A percentile compares a stretch with the other conserved stretches of the same genome.
phyloP scores from a whole-genome alignment of 140 eudicot species.

The Erigeron philadelphicus region DNA sequence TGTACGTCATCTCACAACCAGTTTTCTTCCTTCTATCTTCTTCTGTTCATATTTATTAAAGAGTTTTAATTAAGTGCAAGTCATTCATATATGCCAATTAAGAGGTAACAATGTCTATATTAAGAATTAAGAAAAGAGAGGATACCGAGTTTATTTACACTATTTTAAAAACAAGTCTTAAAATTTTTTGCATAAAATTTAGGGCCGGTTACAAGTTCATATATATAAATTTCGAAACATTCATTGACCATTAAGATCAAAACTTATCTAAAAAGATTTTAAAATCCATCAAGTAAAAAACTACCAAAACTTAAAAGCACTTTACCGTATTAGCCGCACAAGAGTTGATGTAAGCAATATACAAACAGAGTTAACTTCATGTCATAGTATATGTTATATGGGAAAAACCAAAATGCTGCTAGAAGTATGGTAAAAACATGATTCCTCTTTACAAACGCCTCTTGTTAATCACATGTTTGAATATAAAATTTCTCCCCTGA shows the following conservation, averaged over 20 bases:
- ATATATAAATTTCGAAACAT: not conserved
- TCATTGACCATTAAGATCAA: not conserved
- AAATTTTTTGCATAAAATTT: not conserved
- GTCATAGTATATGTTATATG: too few species aligned
- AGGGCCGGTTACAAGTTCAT: not conserved
- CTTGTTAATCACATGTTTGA: too few species aligned
- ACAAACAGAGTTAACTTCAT: too few species aligned
- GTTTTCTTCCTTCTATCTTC: constrained; percentile 1
- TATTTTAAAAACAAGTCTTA: too few species aligned
- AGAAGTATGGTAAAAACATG: too few species aligned
- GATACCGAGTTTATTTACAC: not conserved
- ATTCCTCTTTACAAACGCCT: too few species aligned
- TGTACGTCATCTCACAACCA: constrained; percentile 43
- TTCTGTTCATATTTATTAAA: constrained; percentile 15
- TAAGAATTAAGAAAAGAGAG: too few species aligned
- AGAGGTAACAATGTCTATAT: constrained; percentile 5
- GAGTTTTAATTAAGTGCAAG: not conserved
- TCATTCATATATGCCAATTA: constrained; percentile 11
- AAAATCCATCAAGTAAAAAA: not conserved
- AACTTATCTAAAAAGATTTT: not conserved
- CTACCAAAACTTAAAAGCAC: not conserved
- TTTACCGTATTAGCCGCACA: not conserved
- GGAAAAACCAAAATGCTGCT: too few species aligned
- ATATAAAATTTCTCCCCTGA: too few species aligned
- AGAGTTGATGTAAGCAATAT: too few species aligned